Evolutionary conservation across 2,329 filamentous ascomycete species (phyloP).

Genomic region (Ceratocystis papillata): DNA sequence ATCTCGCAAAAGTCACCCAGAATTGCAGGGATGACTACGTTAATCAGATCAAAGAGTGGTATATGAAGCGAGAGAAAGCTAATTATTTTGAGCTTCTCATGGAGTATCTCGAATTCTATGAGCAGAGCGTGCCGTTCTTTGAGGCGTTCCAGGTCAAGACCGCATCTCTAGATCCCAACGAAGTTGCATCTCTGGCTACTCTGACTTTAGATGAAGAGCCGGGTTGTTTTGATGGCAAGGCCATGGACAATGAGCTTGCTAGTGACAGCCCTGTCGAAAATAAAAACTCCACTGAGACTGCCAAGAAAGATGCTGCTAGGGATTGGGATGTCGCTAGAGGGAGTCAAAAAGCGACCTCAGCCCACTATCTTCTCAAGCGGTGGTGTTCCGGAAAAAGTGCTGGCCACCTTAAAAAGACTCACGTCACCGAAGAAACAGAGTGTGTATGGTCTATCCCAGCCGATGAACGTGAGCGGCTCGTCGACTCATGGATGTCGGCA

Average conservation of each 20-base stretch:
- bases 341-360: background rate
- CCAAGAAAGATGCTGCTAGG: too few relatives aligned
- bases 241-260: too few relatives aligned
- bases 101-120: constrained; percentile 21
- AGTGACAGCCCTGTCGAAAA: too few relatives aligned
- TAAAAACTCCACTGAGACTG: too few relatives aligned
- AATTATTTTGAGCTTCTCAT: constrained; percentile 2
- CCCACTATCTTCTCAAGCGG: constrained; percentile 41
- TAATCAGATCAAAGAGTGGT: background rate
- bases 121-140: constrained; percentile 9
- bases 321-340: too few relatives aligned
- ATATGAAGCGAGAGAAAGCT: background rate
- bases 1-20: constrained; percentile 28
- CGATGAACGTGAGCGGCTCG: constrained; percentile 31
- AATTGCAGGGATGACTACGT: background rate
- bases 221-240: too few relatives aligned
- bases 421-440: constrained; percentile 28
- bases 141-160: constrained; percentile 12
- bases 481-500: constrained; percentile 36
- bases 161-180: too few relatives aligned
- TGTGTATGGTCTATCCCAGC: constrained; percentile 44
- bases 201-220: too few relatives aligned
- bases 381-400: constrained; percentile 43
- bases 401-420: constrained; percentile 33
- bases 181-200: too few relatives aligned